Conservation (phyloP, 2,329 filamentous ascomycete genomes). For the Blastomyces gilchristii region DNA sequence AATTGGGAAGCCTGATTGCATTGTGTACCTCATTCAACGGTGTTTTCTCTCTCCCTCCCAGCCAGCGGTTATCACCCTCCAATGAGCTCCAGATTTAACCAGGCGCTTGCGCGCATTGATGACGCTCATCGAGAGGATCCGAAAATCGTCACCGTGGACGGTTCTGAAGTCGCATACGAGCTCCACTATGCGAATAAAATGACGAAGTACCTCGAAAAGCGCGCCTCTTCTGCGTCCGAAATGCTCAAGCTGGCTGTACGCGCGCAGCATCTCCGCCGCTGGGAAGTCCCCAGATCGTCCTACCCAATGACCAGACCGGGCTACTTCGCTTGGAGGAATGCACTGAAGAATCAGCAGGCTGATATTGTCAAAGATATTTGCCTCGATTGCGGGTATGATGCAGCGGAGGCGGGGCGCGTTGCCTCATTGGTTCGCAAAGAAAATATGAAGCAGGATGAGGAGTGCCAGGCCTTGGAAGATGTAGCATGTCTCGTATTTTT, state of each 20-base stretch:
- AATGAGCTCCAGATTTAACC: slow-evolving; percentile 27
- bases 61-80: not conserved
- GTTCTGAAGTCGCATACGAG: slow-evolving; percentile 55
- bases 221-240: slow-evolving; percentile 53
- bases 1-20: not conserved
- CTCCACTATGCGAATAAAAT: slow-evolving; percentile 73
- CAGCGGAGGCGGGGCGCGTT: slow-evolving; percentile 50
- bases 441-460: slow-evolving; percentile 44
- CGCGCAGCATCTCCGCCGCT: slow-evolving; percentile 75
- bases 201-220: slow-evolving; percentile 58
- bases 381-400: slow-evolving; percentile 39
- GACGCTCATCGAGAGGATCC: slow-evolving; percentile 60
- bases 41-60: not conserved
- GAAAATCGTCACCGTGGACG: slow-evolving; percentile 42
- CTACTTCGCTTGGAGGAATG: slow-evolving; percentile 70
- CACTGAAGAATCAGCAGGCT: slow-evolving; percentile 62
- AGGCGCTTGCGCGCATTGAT: slow-evolving; percentile 60
- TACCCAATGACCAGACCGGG: slow-evolving; percentile 67
- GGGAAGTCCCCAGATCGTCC: slow-evolving; percentile 65
- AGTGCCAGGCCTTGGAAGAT: slow-evolving; percentile 68
- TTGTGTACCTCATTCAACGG: not conserved
- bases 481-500: slow-evolving; percentile 80
- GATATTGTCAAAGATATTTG: slow-evolving; percentile 49
- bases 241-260: slow-evolving; percentile 64
- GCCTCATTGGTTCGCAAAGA: slow-evolving; percentile 71